Evolutionary conservation across 2,329 filamentous ascomycete species (phyloP).

Genomic region (Microdochium bolleyi): DNA sequence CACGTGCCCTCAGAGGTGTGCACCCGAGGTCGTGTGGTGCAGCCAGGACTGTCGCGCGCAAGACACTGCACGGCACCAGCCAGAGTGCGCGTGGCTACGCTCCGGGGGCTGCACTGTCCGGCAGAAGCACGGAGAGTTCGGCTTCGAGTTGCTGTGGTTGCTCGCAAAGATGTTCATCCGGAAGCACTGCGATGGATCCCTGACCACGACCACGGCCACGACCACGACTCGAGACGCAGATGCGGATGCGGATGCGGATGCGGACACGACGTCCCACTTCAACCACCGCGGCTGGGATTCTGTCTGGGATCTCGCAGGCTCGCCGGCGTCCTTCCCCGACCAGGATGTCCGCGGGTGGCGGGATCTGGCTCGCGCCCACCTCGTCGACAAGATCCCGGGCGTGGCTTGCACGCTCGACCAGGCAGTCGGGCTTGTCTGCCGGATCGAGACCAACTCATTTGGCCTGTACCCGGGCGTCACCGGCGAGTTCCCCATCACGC

Average conservation of each 20-base stretch:
- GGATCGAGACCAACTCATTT: conserved; percentile 8
- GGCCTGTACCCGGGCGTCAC: conserved; percentile 7
- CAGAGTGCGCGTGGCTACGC: conserved; percentile 6
- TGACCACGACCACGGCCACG: background rate
- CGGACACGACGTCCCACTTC: conserved; percentile 1
- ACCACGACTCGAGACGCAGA: background rate
- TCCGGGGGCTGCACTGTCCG: background rate
- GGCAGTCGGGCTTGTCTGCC: conserved; percentile 5
- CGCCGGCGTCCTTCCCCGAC: background rate
- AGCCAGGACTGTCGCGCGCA: conserved; percentile 1
- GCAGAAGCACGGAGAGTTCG: conserved; percentile 2
- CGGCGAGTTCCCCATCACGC: conserved; percentile 2
- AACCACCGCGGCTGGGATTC: conserved; percentile 3
- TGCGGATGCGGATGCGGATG: background rate
- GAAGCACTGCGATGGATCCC: background rate
- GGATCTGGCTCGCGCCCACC: background rate
- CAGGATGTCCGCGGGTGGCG: conserved; percentile 3
- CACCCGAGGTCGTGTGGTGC: conserved; percentile 6
- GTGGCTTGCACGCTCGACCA: conserved; percentile 1
- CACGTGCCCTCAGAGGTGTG: conserved; percentile 3
- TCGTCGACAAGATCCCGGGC: background rate
- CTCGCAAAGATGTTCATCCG: conserved; percentile 4
- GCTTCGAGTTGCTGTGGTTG: conserved; percentile 7
- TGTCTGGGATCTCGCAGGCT: conserved; percentile 5
- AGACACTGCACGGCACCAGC: conserved; percentile 2